Evolutionary conservation across 805 yeast genomes (phyloP).

Genomic region (Starmerella kuoi): DNA sequence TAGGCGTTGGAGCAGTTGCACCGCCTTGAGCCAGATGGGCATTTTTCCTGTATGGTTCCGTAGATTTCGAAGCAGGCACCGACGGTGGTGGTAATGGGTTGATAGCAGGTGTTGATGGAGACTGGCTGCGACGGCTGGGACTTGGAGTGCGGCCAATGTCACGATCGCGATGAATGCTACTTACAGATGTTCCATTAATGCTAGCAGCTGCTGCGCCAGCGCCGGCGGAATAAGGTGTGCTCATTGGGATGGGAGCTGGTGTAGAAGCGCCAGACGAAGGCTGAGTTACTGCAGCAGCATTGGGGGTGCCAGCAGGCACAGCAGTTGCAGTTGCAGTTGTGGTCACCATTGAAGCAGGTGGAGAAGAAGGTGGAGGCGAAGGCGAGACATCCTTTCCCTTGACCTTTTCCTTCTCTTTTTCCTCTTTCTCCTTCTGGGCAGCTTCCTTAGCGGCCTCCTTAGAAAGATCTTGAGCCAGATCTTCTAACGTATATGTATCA

Average conservation of each 20-base stretch:
- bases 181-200: background rate
- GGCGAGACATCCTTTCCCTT: conserved; percentile 18
- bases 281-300: background rate
- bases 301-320: background rate
- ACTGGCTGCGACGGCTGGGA: conserved; percentile 16
- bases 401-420: conserved; percentile 19
- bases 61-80: conserved; percentile 19
- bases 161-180: too few relatives aligned
- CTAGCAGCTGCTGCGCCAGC: background rate
- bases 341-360: background rate
- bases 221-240: background rate
- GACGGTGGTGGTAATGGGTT: conserved; percentile 25
- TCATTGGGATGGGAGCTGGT: background rate
- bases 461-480: conserved; percentile 28
- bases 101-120: conserved; percentile 18
- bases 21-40: conserved; percentile 21
- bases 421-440: conserved; percentile 17
- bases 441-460: conserved; percentile 29
- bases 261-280: background rate
- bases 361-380: conserved; percentile 16
- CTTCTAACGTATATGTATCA: conserved; percentile 28
- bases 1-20: conserved; percentile 18
- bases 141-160: conserved; percentile 9
- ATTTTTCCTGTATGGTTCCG: conserved; percentile 13
- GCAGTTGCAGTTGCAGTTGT: background rate